Conservation (phyloP, 2,329 filamentous ascomycete genomes). For the Ophioceras dolichostomum region DNA sequence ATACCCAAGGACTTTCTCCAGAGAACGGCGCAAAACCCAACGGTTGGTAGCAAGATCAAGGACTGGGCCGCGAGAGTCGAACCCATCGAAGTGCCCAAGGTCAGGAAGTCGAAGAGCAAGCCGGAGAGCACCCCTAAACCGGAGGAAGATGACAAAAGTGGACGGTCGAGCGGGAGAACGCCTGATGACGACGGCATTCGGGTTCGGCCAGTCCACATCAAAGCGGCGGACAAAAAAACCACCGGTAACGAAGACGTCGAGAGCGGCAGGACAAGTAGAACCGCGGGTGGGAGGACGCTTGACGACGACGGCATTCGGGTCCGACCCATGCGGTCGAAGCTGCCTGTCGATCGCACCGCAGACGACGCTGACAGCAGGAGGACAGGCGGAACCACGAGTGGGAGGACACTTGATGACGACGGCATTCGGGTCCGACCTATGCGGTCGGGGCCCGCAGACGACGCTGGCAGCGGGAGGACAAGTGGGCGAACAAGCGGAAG, state of each 20-base stretch:
- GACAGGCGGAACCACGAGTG: slow-evolving; percentile 8
- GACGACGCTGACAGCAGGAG: slow-evolving; percentile 6
- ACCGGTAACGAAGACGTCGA: slow-evolving; percentile 2
- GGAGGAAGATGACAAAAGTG: slow-evolving; percentile 14
- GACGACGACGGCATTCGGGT: slow-evolving; percentile 21
- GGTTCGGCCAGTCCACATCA: slow-evolving; percentile 2
- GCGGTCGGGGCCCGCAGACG: slow-evolving; percentile 5
- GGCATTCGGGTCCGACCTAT: slow-evolving; percentile 25
- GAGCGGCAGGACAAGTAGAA: slow-evolving; percentile 10
- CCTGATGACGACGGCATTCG: slow-evolving; percentile 6
- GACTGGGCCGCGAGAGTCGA: slow-evolving; percentile 49
- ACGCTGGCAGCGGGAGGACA: not conserved
- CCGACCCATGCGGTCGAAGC: slow-evolving; percentile 15
- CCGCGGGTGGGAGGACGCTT: slow-evolving; percentile 9
- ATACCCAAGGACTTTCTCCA: slow-evolving; percentile 48
- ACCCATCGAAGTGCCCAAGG: slow-evolving; percentile 12
- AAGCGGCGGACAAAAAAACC: not conserved
- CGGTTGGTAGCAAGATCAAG: slow-evolving; percentile 45
- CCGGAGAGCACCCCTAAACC: slow-evolving; percentile 21
- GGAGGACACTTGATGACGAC: slow-evolving; percentile 16
- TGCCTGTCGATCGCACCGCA: slow-evolving; percentile 2
- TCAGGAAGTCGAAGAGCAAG: slow-evolving; percentile 13
- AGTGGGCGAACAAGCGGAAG: not conserved
- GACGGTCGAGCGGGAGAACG: slow-evolving; percentile 7
- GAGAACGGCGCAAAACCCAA: slow-evolving; percentile 38